Evolutionary conservation across 768 basidiomycete genomes (phyloP).

Genomic region (Leccinum variicolor): DNA sequence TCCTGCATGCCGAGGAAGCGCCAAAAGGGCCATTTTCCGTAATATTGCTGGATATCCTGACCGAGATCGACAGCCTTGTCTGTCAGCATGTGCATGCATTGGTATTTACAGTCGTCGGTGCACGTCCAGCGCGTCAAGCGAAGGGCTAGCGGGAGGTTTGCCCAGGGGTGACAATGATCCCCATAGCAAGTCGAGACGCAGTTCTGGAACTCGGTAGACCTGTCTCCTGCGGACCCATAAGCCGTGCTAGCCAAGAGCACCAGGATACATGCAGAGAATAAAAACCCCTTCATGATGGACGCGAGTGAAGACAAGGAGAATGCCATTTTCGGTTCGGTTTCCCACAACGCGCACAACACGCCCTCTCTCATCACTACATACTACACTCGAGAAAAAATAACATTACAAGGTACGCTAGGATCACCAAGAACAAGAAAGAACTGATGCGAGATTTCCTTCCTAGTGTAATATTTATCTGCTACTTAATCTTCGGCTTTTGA

Average conservation of each 20-base stretch:
- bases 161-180: constrained; percentile 8
- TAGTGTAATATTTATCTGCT: neutral
- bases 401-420: neutral
- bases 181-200: constrained; percentile 37
- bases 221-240: constrained; percentile 32
- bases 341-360: neutral
- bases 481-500: neutral
- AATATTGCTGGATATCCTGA: constrained; percentile 64
- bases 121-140: constrained; percentile 85
- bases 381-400: neutral
- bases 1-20: constrained; percentile 88
- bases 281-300: constrained; percentile 8
- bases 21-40: constrained; percentile 98
- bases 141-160: constrained; percentile 50
- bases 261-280: constrained; percentile 14
- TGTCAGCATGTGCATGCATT: constrained; percentile 81
- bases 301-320: neutral
- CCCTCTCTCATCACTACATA: too few species aligned
- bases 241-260: constrained; percentile 6
- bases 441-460: neutral
- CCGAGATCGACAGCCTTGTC: constrained; percentile 46
- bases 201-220: constrained; percentile 32
- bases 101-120: constrained; percentile 82
- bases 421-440: neutral
- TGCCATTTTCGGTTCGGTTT: neutral